Evolutionary conservation across 1,284 basidiomycete genomes (phyloP), one percentile per base, ranked within the genome.

Genomic region (Moniliella sp.): DNA sequence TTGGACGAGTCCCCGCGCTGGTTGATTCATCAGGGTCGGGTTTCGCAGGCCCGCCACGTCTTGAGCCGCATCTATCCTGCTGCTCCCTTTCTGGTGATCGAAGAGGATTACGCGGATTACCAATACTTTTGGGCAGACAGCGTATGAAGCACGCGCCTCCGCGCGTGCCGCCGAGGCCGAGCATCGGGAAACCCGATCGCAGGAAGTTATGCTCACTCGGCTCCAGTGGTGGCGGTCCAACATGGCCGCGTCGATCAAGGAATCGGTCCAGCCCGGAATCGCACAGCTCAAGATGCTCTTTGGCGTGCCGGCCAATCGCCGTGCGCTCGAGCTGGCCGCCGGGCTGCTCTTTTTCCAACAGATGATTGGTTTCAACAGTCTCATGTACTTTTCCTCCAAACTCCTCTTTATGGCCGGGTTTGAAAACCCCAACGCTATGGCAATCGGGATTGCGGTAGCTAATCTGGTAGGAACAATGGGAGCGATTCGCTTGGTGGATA

Each of bases 1-100:
- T 30, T 54, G 9, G 50, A 54, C 19, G 50, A 54, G 34, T 42
- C 39, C 13, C 50, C 50, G 11, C 30, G 49, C 11, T 54, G 50
- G 50, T 39, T 50, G 10, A 37, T 50, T 5, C 39, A 37, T 7
- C 27, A 35, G 4, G 49, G 50, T 0, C 34, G 39, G 5, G 36
- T 48, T 17, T 32, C 41, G 5, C 27, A 40, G 5, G 51, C 51
- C 2, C 35, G 51, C 2, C 26, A 35, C 5, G 46, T 45, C n/a
- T 27, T 52, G 18, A 31, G 42, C 30, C 33, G 41, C 3, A 52
- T 54, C 26, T 54, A 52, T 27, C 51, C 51, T 3, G 25, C 28
- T 8, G 50, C 48, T 2, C 35, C 32, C 16, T 27, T 35, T 1
- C 31, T 28, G 2, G 31, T 39, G 27, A 36, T 54, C 18, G 40